Conservation (phyloP, 208 protist species). For the Perkinsela sp. region DNA sequence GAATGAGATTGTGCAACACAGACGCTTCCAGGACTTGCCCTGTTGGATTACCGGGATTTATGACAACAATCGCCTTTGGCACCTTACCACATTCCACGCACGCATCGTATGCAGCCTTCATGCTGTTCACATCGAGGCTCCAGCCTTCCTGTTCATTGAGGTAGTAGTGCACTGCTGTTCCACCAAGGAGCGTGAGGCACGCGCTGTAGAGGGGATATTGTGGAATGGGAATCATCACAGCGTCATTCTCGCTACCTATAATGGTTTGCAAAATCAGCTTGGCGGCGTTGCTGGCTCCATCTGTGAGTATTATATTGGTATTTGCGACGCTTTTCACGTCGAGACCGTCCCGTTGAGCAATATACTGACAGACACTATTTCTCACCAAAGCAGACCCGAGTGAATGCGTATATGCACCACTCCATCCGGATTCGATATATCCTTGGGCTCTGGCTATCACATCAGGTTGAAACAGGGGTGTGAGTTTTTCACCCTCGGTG, state of each 20-base stretch:
- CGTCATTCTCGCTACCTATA: conserved; percentile 24
- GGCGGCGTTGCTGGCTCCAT: conserved; percentile 80
- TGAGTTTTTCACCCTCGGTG: conserved; percentile 12
- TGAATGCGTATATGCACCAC: conserved; percentile 85
- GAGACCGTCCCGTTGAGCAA: conserved; percentile 68
- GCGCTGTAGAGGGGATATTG: conserved; percentile 98
- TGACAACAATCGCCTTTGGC: conserved; percentile 75
- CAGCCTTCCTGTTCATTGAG: conserved; percentile 72
- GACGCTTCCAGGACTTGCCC: conserved; percentile 45
- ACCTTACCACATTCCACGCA: conserved; percentile 32
- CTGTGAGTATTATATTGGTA: conserved; percentile 74
- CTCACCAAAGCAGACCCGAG: conserved; percentile 57
- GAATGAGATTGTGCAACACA: conserved; percentile 42
- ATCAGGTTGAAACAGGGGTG: conserved; percentile 46
- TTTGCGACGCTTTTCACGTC: not conserved
- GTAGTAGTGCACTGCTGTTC: conserved; percentile 65
- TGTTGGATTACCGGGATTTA: conserved; percentile 98
- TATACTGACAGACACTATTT: conserved; percentile 67
- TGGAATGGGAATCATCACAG: conserved; percentile 86
- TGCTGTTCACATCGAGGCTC: conserved; percentile 27
- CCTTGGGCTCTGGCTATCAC: conserved; percentile 45
- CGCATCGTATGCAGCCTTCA: conserved; percentile 18
- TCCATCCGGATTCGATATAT: conserved; percentile 29
- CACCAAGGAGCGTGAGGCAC: conserved; percentile 72
- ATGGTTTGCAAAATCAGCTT: conserved; percentile 48